Base-by-base conservation (phyloP, 1,284 basidiomycete species). In the Ceratobasidium sp. region DNA sequence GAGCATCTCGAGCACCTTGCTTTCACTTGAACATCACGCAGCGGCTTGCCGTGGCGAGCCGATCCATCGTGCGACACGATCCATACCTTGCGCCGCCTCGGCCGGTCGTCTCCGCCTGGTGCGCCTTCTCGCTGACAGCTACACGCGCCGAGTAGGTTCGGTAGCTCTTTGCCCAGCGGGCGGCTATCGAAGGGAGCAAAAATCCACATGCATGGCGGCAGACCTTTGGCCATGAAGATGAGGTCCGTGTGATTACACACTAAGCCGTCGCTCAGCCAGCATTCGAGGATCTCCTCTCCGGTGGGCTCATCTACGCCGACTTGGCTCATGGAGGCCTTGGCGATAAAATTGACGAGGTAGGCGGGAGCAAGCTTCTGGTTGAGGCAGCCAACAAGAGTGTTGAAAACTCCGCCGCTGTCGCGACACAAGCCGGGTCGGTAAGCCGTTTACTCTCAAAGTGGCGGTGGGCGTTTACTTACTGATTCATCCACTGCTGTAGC, bases 141-240 rank as follows among this genome's bases (percentile, higher is more conserved):
- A 44, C 70, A 73, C 8, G 30, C 35, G n/a, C 7, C 33, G 18
- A 73, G 57, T 20, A 73, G 8, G 30, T 62, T 38, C 2, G 70
- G 70, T n/a, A 73, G 55, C 30, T 73, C 54, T 30, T 73, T 73
- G 3, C 70, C 70, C n/a, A 73, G 44, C 2, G 70, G 70, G 30
- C 55, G 70, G 35, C 33, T 62, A 35, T 30, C 23, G 41, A 73
- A 73, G 5, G 70, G 70, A 1, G 70, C 62, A 23, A 73, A 73
- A 8, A 73, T 23, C 70, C 70, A 73, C 52, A 73, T 27, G 1
- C 44, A 1, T 12, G 70, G 54, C 2, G 33, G 55, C 18, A 27
- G 5, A 14, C 30, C 8, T n/a, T 33, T 33, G 14, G 16, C 18
- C 30, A 73, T 10, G 33, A 33, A 46, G 10, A 73, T 55, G 2